Percentiles rank a stretch among this genome's conserved stretches.
phyloP scores from a whole-genome alignment of 805 yeast genomes.

The Candida dendrica region DNA sequence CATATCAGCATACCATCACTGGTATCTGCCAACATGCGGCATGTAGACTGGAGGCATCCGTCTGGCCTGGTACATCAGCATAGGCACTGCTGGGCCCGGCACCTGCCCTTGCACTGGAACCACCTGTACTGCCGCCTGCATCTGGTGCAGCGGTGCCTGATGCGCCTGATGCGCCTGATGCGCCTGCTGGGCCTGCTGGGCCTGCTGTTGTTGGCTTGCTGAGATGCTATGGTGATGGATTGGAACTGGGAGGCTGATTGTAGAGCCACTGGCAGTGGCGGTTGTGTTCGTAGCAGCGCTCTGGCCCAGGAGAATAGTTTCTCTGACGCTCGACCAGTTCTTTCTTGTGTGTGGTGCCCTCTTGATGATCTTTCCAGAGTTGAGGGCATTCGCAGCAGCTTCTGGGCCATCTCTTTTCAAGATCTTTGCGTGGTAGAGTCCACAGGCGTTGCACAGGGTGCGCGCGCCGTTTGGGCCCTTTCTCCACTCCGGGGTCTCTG shows the following conservation, averaged over 20 bases:
- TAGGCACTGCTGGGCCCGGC: background rate
- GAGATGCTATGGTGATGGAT: background rate
- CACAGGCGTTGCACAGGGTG: slow-evolving; percentile 80
- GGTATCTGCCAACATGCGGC: background rate
- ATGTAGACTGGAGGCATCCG: background rate
- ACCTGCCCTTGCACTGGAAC: too few species aligned
- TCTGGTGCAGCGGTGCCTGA: too few species aligned
- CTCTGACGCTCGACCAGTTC: slow-evolving; percentile 13
- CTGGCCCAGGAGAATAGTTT: background rate
- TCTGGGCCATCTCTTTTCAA: slow-evolving; percentile 35
- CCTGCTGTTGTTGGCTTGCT: too few species aligned
- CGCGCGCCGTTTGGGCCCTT: slow-evolving; percentile 73
- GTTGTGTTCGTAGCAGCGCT: background rate
- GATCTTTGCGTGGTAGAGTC: slow-evolving; percentile 64
- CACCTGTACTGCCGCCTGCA: too few species aligned
- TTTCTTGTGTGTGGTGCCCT: slow-evolving; percentile 4
- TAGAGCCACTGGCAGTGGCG: background rate
- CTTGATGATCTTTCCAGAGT: slow-evolving; percentile 5
- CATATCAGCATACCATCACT: too few species aligned
- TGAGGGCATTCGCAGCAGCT: slow-evolving; percentile 20
- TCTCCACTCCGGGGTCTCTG: slow-evolving; percentile 78
- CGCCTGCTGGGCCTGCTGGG: too few species aligned
- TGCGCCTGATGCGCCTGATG: too few species aligned
- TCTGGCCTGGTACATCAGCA: background rate
- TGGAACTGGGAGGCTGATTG: background rate